These are phyloP conservation scores for Phytopythium montanum DNA, from an alignment of 352 stramenopile genomes.

Conservation along the genomic window DNA sequence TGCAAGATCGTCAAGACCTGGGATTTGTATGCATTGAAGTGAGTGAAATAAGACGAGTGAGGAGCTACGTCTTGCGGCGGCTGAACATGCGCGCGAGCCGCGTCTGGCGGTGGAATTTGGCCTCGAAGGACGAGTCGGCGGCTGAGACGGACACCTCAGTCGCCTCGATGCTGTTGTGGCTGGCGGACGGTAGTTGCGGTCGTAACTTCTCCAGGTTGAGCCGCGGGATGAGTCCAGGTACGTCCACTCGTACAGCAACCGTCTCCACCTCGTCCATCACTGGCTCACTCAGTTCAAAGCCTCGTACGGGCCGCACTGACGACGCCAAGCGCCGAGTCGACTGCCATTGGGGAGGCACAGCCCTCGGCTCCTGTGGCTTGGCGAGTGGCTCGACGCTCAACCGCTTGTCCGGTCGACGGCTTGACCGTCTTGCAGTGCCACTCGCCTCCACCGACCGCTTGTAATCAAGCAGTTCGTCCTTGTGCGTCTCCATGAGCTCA, in stretches of 20 bases:
- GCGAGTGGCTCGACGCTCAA: slow-evolving; percentile 3
- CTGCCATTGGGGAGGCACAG: slow-evolving; percentile 48
- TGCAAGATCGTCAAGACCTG: too few relatives aligned
- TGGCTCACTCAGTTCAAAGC: not conserved
- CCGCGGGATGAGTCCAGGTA: slow-evolving; percentile 2
- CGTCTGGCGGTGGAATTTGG: slow-evolving; percentile 43
- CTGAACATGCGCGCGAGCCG: slow-evolving; percentile 49
- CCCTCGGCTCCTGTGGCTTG: slow-evolving; percentile 10
- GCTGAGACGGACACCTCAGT: not conserved
- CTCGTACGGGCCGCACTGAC: not conserved
- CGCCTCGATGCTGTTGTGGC: not conserved
- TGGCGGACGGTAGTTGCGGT: not conserved
- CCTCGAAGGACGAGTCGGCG: slow-evolving; percentile 40
- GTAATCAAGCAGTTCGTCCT: slow-evolving; percentile 65
- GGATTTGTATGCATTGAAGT: not conserved
- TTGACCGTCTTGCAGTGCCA: not conserved
- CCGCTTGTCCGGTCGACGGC: not conserved
- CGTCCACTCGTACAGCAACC: not conserved
- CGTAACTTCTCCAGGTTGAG: slow-evolving; percentile 26
- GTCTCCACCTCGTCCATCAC: not conserved
- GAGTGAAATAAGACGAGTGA: not conserved
- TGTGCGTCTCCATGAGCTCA: slow-evolving; percentile 70
- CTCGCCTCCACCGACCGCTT: slow-evolving; percentile 27
- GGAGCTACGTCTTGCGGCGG: slow-evolving; percentile 27
- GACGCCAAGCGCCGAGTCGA: slow-evolving; percentile 44